These are phyloP conservation scores for Dioscorea dumetorum DNA, from an alignment of 106 monocot genomes.

Conservation along the genomic window DNA sequence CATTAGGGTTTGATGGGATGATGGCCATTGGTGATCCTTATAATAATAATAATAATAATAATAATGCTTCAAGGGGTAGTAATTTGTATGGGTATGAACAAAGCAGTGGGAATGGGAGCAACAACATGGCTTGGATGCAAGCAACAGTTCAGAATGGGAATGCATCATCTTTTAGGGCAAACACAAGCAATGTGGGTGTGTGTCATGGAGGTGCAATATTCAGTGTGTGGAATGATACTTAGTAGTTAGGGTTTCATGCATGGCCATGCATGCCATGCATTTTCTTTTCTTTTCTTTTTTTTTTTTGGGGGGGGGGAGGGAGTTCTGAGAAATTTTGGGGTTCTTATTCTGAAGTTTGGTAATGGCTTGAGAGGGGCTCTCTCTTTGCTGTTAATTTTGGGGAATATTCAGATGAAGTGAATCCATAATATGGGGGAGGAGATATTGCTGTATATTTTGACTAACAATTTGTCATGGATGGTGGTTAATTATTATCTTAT, in stretches of 20 bases:
- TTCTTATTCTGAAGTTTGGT: conserved; percentile 51
- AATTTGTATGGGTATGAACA: conserved; percentile 18
- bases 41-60: not conserved
- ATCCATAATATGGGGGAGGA: conserved; percentile 1
- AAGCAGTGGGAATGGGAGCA: not conserved
- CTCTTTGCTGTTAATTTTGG: conserved; percentile 68
- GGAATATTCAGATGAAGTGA: conserved; percentile 22
- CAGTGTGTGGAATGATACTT: conserved; percentile 76
- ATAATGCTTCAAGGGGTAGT: conserved; percentile 6
- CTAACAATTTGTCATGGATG: not conserved
- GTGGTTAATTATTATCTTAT: too few species aligned
- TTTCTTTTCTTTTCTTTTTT: too few species aligned
- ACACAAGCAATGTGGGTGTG: conserved; percentile 7
- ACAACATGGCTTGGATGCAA: conserved; percentile 12
- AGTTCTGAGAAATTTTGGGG: not conserved
- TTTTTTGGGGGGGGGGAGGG: too few species aligned
- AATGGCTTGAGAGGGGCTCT: conserved; percentile 25
- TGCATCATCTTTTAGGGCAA: not conserved
- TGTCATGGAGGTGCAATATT: conserved; percentile 52
- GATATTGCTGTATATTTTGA: conserved; percentile 8
- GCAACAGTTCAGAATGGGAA: conserved; percentile 13
- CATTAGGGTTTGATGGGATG: conserved; percentile 29
- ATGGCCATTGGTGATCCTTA: conserved; percentile 27
- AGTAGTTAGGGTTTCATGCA: not conserved
- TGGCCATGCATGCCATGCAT: not conserved